phyloP scores from a whole-genome alignment of 306 rosid genomes.

The Neltuma alba region DNA sequence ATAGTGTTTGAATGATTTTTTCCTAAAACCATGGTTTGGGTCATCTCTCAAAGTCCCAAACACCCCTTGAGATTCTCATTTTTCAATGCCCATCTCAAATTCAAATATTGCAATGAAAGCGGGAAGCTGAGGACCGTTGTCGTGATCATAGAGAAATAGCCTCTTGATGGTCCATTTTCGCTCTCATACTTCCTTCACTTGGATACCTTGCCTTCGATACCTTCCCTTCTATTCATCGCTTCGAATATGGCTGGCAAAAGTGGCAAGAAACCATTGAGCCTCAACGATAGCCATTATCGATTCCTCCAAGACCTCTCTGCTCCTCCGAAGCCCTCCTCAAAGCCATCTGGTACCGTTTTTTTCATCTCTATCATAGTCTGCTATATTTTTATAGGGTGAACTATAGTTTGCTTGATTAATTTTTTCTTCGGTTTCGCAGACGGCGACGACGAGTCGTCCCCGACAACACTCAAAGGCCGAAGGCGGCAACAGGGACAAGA shows the following conservation, averaged over 20 bases:
- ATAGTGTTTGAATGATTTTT: too few species aligned
- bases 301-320: slow-evolving; percentile 82
- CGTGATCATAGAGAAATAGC: background rate
- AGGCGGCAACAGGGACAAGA: background rate
- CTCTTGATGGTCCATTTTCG: background rate
- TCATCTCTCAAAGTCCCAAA: too few species aligned
- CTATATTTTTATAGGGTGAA: background rate
- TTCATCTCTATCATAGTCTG: background rate
- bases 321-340: slow-evolving; percentile 55
- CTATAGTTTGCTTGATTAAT: background rate
- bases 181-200: background rate
- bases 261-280: slow-evolving; percentile 60
- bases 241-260: slow-evolving; percentile 56
- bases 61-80: background rate
- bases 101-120: slow-evolving; percentile 31
- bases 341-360: slow-evolving; percentile 25
- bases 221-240: background rate
- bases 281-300: slow-evolving; percentile 85
- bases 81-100: slow-evolving; percentile 17
- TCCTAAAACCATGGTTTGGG: too few species aligned
- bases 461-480: background rate
- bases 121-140: slow-evolving; percentile 1
- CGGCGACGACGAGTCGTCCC: background rate
- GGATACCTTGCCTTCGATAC: background rate
- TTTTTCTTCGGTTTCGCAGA: slow-evolving; percentile 19